Base-by-base conservation (phyloP, 2,329 filamentous ascomycete species). In the Fusarium virguliforme region DNA sequence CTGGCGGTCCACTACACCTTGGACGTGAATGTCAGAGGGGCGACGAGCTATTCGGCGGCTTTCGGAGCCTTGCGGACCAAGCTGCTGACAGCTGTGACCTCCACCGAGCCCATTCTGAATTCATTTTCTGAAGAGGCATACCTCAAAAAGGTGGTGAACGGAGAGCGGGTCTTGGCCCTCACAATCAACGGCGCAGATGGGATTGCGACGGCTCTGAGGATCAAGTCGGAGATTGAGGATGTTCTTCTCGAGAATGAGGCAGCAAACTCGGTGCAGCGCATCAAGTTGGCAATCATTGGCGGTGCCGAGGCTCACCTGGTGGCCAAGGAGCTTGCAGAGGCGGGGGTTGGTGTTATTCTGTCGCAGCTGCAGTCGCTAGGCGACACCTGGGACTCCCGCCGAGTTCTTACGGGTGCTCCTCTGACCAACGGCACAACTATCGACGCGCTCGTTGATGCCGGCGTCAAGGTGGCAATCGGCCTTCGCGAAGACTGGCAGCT, bases 391-490 rank as follows among this genome's bases (percentile, higher is more conserved):
- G 89, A 91, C 67, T 82, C 90, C 78, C 86, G 89, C 0, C 86
- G 90, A 2, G 85, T 88, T 0, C 81, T 92, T 10, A 86, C 88
- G 0, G 90, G 90, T 2, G 90, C 90, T 6, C 90, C 90, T 1
- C 82, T 92, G 1, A 90, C 89, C 1, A 90, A 91, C 72, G 89
- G 89, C 28, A 92, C 90, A 1, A 85, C 85, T 0, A 81, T 90
- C 5, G 89, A 92, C 67, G 78, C 75, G 12, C 83, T 92, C 1
- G 71, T 90, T 0, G 84, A 85, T 8, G 89, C 89, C 0, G 90
- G 89, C 2, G 90, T 92, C 0, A 75, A 80, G 4, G 83, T 87
- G 1, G 90, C 85, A 0, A 84, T 92, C 26, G 88, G 89, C 1
- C 83, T 90, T 5, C 83, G 86, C 43, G 89, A 91, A 75, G 88